A percentile compares a stretch with the other conserved stretches of the same genome.
These are phyloP conservation scores for Boletus speciosus DNA, from an alignment of 768 basidiomycete genomes.

Conservation along the genomic window DNA sequence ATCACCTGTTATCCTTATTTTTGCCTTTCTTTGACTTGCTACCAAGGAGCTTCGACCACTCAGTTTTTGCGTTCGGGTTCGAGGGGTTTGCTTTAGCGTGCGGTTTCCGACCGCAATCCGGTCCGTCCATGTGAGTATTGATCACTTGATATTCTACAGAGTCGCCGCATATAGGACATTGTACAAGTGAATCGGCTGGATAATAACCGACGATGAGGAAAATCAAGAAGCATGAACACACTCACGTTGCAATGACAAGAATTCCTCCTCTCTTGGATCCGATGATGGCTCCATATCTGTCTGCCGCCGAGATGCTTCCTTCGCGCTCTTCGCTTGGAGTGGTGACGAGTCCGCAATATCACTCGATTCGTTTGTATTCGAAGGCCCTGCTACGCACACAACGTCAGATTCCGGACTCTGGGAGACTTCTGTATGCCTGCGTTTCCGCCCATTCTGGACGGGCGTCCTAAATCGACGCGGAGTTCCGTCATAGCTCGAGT, in stretches of 20 bases:
- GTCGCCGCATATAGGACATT: conserved; percentile 62
- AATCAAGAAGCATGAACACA: not conserved
- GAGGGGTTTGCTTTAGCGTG: conserved; percentile 15
- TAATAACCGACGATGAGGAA: conserved; percentile 1
- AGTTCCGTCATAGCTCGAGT: conserved; percentile 7
- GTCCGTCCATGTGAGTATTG: conserved; percentile 63
- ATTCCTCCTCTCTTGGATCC: conserved; percentile 31
- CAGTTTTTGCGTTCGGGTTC: conserved; percentile 24
- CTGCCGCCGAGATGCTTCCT: conserved; percentile 14
- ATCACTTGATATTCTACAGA: conserved; percentile 46
- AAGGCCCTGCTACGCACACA: conserved; percentile 31
- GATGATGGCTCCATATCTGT: conserved; percentile 26
- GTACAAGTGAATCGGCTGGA: conserved; percentile 38
- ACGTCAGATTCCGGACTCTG: conserved; percentile 27
- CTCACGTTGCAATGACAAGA: conserved; percentile 18
- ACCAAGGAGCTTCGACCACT: conserved; percentile 45
- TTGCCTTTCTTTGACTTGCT: conserved; percentile 39
- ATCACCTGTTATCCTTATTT: conserved; percentile 33
- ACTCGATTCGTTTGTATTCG: conserved; percentile 22
- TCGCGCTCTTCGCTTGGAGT: conserved; percentile 18
- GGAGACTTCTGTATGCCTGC: conserved; percentile 26
- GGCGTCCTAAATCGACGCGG: conserved; percentile 17
- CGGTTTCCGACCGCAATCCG: conserved; percentile 40
- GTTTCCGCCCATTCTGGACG: conserved; percentile 32
- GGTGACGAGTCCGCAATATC: conserved; percentile 24